Base-by-base conservation (phyloP, 768 basidiomycete genomes). In the Amanita pseudoporphyria region DNA sequence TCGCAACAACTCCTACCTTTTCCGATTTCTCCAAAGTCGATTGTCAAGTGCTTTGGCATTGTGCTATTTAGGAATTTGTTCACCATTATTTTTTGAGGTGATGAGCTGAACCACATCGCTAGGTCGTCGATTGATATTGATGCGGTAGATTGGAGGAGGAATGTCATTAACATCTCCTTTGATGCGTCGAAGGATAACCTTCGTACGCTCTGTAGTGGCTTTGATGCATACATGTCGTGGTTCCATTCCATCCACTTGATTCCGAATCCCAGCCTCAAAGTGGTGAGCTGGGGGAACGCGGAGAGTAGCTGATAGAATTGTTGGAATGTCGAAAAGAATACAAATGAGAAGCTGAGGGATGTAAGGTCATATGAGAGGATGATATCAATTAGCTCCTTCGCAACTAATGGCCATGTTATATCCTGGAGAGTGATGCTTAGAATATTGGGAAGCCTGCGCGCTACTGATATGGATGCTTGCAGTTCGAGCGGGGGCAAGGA, bases 281-380 rank as follows among this genome's bases (percentile, higher is more conserved):
- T 21, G 10, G 13, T 18, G 2, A 50, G 40, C 2, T 30, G 19
- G 18, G 49, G 40, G 26, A 42, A 50, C 10, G 39, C 16, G 9
- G 39, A 40, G 7, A 50, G 6, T 7, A 42, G 35, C 18, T 33
- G 26, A 5, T 24, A 42, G 12, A 50, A 24, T n/a, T 42, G 19
- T 5, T 35, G 16, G 3, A 31, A 33, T 9, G 49, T 42, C 3
- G 39, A 1, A 13, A 50, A 50, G 32, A 50, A 28, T 9, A 43
- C 41, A 24, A 41, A 41, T 7, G 49, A 50, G 21, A 50, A 35
- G 13, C 38, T 35, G 31, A 50, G 41, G 2, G 39, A 42, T 30
- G 49, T 43, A 14, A 50, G 49, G 28, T 50, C 49, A 16, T 33
- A 43, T 6, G 49, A 39, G 13, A 40, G 16, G 41, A 43, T 36